These are phyloP conservation scores for Xylariaceae sp. DNA, from an alignment of 2,329 filamentous ascomycete genomes.

Conservation along the genomic window DNA sequence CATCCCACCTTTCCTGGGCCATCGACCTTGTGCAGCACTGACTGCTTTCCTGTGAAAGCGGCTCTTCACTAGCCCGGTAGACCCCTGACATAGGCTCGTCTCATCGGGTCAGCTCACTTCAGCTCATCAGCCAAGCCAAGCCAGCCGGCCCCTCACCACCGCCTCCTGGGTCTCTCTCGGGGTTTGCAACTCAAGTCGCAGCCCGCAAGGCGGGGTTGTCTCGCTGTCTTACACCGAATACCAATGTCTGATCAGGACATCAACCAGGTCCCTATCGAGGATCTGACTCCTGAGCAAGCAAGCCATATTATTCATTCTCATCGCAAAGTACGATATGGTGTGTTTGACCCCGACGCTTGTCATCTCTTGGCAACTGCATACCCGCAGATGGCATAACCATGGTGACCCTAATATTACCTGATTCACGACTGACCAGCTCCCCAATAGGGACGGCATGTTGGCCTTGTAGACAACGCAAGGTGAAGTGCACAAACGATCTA, in stretches of 20 bases:
- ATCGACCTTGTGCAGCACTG: too few species aligned
- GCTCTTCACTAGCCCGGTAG: too few species aligned
- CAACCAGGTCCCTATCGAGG: conserved; percentile 43
- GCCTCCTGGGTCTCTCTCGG: too few species aligned
- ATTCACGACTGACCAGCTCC: not conserved
- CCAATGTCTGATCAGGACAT: conserved; percentile 29
- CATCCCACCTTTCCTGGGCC: too few species aligned
- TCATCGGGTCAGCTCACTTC: too few species aligned
- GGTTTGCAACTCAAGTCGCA: not conserved
- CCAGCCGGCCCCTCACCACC: too few species aligned
- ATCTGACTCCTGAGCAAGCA: conserved; percentile 61
- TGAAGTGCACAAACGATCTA: conserved; percentile 66
- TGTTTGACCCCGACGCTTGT: conserved; percentile 27
- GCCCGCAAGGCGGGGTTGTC: conserved; percentile 8
- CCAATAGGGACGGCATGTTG: conserved; percentile 58
- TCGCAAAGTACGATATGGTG: conserved; percentile 65
- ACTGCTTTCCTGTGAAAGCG: too few species aligned
- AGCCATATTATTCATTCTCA: conserved; percentile 66
- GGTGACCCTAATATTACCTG: not conserved
- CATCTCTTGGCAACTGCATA: not conserved
- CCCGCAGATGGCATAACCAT: too few species aligned
- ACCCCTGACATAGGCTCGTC: too few species aligned
- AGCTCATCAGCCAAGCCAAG: too few species aligned
- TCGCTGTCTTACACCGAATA: conserved; percentile 3
- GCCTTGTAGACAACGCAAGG: conserved; percentile 64